Evolutionary conservation across 2,329 filamentous ascomycete genomes (phyloP), one percentile per base, ranked within the genome.

Genomic region (Colletotrichum sansevieriae): DNA sequence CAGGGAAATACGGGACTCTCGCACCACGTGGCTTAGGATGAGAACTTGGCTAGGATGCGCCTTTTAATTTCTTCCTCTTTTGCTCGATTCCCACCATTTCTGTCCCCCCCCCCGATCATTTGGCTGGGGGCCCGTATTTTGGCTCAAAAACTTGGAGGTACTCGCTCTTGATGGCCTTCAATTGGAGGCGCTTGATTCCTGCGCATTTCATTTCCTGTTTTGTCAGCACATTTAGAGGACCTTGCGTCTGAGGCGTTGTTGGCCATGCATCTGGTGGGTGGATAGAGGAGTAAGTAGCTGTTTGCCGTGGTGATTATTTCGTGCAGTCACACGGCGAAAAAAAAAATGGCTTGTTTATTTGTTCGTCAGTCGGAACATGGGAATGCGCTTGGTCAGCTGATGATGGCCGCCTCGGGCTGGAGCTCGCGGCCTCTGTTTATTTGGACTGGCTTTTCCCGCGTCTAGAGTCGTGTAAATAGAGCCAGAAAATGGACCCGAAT

Each of bases 211-310:
- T 46, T 7, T 33, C 35, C 9, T 25, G 7, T 22, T 33, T 18
- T 18, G n/a, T 46, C 10, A 18, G 29, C 22, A 37, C 33, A 35
- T 62, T n/a, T 3, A 35, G 22, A 39, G 41, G 49, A 41, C 29
- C 22, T 55, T 37, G 43, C 25, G 39, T 63, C 15, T 8, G 25
- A 18, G 59, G 65, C 52, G 65, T 68, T 64, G 25, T 22, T 8
- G 39, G 44, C 25, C 66, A 67, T 62, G 56, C 57, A 35, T 25
- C 20, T 57, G 56, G 47, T n/a, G 29, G 29, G 54, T 49, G 56
- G 43, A 41, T 51, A 33, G 43, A 41, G 44, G 52, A 20, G 37
- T 35, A 22, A 35, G 35, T 46, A 15, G 37, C 35, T 37, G 13
- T 20, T 11, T 37, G 22, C 18, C 15, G 44, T 13, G 8, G 58